phyloP scores from a whole-genome alignment of 371 early-diverging fungal species.

The Paraphysoderma sedebokerense region DNA sequence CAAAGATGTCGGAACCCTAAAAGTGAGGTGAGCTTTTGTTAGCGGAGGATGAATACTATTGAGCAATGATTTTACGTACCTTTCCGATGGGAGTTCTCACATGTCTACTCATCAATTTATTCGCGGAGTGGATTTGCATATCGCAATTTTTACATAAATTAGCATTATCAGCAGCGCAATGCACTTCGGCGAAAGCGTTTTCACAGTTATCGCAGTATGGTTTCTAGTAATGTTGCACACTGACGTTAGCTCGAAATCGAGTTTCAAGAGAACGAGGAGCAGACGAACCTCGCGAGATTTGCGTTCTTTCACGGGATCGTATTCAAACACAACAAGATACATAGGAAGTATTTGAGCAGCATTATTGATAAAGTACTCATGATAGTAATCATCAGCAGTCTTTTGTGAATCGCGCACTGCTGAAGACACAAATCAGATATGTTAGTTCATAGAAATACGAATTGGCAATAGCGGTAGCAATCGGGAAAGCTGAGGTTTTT shows the following conservation, averaged over 20 bases:
- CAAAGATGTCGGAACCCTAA: slow-evolving; percentile 30
- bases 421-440: neutral
- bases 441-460: too few relatives aligned
- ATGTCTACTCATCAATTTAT: slow-evolving; percentile 23
- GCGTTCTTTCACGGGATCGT: slow-evolving; percentile 15
- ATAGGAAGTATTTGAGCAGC: slow-evolving; percentile 20
- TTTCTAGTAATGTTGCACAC: slow-evolving; percentile 9
- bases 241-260: neutral
- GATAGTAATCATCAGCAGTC: slow-evolving; percentile 10
- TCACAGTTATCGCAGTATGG: slow-evolving; percentile 37
- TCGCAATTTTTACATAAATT: slow-evolving; percentile 35
- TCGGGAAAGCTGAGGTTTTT: too few relatives aligned
- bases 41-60: neutral
- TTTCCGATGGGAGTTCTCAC: slow-evolving; percentile 27
- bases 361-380: slow-evolving; percentile 21
- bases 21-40: neutral
- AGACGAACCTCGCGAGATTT: slow-evolving; percentile 19
- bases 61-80: slow-evolving; percentile 7
- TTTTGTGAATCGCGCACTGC: neutral
- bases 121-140: slow-evolving; percentile 16
- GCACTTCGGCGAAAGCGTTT: slow-evolving; percentile 20
- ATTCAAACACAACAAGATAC: slow-evolving; percentile 28
- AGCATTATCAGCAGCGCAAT: slow-evolving; percentile 30
- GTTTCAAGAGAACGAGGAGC: too few relatives aligned
- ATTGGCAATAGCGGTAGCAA: too few relatives aligned